Evolutionary conservation across 768 basidiomycete genomes (phyloP).

Genomic region (Tricholoma furcatifolium): DNA sequence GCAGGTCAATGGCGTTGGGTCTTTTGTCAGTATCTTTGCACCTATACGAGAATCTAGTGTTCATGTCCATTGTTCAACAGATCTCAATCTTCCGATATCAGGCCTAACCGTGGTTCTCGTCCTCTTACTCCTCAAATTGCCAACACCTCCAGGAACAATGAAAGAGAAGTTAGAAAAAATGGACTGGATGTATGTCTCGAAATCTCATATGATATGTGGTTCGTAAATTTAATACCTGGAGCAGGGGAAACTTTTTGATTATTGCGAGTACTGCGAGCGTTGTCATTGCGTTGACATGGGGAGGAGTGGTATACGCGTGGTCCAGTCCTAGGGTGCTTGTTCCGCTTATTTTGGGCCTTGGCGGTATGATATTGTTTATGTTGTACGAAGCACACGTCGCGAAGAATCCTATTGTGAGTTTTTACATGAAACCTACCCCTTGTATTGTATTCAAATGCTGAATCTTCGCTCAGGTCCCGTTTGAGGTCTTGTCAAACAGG

Average conservation of each 20-base stretch:
- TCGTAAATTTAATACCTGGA: too few relatives aligned
- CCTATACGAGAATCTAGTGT: too few relatives aligned
- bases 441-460: too few relatives aligned
- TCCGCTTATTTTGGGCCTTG: constrained; percentile 41
- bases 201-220: too few relatives aligned
- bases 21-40: constrained; percentile 36
- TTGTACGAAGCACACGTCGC: constrained; percentile 35
- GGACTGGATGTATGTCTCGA: constrained; percentile 40
- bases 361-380: constrained; percentile 36
- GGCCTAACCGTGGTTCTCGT: constrained; percentile 27
- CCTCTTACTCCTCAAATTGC: constrained; percentile 30
- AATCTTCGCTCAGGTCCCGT: background rate
- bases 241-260: constrained; percentile 43
- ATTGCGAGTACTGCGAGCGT: constrained; percentile 31
- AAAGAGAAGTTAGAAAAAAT: constrained; percentile 34
- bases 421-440: too few relatives aligned
- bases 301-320: constrained; percentile 45
- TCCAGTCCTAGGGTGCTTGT: constrained; percentile 34
- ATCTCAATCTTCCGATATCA: constrained; percentile 40
- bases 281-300: constrained; percentile 49
- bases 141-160: constrained; percentile 30
- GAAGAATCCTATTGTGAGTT: constrained; percentile 16
- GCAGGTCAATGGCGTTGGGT: constrained; percentile 38
- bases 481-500: constrained; percentile 26
- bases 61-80: too few relatives aligned